Base-by-base conservation (phyloP, 306 rosid species). In the Hippophae tibetana region DNA sequence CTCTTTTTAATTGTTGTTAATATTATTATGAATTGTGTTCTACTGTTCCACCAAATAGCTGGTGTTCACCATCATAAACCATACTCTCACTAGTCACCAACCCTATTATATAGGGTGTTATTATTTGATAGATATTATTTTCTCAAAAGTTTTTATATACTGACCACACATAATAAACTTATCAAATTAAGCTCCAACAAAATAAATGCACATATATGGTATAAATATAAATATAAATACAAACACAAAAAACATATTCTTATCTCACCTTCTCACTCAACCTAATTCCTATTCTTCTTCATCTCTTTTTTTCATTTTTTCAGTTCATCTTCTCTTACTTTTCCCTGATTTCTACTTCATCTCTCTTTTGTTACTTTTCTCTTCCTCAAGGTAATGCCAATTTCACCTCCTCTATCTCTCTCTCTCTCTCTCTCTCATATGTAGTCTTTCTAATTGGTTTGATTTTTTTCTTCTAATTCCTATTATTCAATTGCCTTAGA, bases 181-280 rank as follows among this genome's bases (percentile, higher is more conserved):
- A 49, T 49, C 14, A 49, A 6, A 49, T 49, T 4, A 50, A 56
- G 45, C 56, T 73, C 68, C 66, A 46, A 3, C 53, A 56, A 13
- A 25, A 42, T 57, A 26, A 3, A 57, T 58, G 43, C 12, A 12
- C 18, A 44, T 68, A 40, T 53, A 43, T 31, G 46, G 45, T 23
- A 12, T 13, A 9, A 4, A 11, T n/a, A 8, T 14, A 60, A 2
- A 66, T n/a, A 51, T 10, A 61, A 51, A 66, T 46, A 65, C 64
- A 70, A 56, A 60, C 54, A 59, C 63, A 18, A 18, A 18, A 18
- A 18, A 1, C 23, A 82, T 77, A 85, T 90, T 90, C 95, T 87
- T 83, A 72, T 79, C 90, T 76, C 66, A 74, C 77, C 66, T 13
- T 74, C 80, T 76, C 72, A 82, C 94, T 84, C 95, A 82, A 63